phyloP scores from a whole-genome alignment of 352 stramenopile genomes.

The Phytopythium helicoides region DNA sequence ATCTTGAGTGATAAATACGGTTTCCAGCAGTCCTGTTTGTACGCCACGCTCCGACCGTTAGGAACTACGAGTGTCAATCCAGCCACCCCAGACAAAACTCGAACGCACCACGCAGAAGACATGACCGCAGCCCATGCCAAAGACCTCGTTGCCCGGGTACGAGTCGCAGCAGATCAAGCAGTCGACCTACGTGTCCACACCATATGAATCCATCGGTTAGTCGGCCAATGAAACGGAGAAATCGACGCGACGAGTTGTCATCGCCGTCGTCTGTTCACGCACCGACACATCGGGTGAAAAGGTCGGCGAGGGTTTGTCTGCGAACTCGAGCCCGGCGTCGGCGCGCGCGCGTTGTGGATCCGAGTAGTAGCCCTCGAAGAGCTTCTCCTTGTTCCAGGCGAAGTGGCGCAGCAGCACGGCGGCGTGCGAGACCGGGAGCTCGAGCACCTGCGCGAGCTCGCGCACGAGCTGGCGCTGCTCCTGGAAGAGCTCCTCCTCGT shows the following conservation, averaged over 20 bases:
- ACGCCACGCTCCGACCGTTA: neutral
- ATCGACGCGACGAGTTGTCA: too few relatives aligned
- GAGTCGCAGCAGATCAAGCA: conserved; percentile 96
- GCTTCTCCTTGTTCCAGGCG: conserved; percentile 89
- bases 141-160: conserved; percentile 60
- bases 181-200: conserved; percentile 39
- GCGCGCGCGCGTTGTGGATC: conserved; percentile 57
- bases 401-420: conserved; percentile 82
- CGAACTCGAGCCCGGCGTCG: conserved; percentile 62
- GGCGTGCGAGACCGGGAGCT: conserved; percentile 56
- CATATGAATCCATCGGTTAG: conserved; percentile 9
- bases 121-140: conserved; percentile 96
- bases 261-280: conserved; percentile 4
- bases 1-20: conserved; percentile 87
- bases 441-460: conserved; percentile 78
- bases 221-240: neutral
- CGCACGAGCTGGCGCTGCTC: conserved; percentile 61
- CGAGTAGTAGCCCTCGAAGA: conserved; percentile 85
- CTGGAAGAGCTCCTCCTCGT: conserved; percentile 73
- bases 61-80: conserved; percentile 12
- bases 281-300: conserved; percentile 43
- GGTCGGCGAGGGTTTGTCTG: conserved; percentile 27
- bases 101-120: conserved; percentile 92
- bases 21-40: conserved; percentile 75
- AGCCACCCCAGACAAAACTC: too few relatives aligned